Conservation (phyloP, 2,329 filamentous ascomycete genomes). For the Lasiodiplodia sp. region DNA sequence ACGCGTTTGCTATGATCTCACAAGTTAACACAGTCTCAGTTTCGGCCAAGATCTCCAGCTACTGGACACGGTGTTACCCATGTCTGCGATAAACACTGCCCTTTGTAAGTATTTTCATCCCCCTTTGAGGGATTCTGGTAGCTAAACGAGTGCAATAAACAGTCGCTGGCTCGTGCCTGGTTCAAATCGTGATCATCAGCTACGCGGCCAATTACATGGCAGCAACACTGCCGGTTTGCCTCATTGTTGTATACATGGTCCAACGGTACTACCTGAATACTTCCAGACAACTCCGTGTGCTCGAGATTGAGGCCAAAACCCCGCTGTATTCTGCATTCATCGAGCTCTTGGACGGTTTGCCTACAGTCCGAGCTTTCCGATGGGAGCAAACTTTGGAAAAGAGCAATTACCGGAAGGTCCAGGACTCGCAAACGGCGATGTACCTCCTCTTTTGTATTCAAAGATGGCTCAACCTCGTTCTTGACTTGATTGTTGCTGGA, state of each 20-base stretch:
- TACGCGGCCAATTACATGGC: slow-evolving; percentile 45
- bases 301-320: slow-evolving; percentile 61
- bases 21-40: slow-evolving; percentile 44
- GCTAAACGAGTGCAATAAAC: slow-evolving; percentile 36
- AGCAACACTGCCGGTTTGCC: slow-evolving; percentile 46
- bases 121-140: slow-evolving; percentile 38
- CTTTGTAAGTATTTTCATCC: too few relatives aligned
- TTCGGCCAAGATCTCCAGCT: slow-evolving; percentile 57
- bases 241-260: slow-evolving; percentile 49
- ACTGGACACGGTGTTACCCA: slow-evolving; percentile 54
- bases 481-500: slow-evolving; percentile 50
- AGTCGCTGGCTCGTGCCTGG: slow-evolving; percentile 43
- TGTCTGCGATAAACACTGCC: too few relatives aligned
- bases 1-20: slow-evolving; percentile 42
- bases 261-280: slow-evolving; percentile 58
- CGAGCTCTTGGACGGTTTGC: slow-evolving; percentile 57
- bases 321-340: slow-evolving; percentile 61
- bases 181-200: too few relatives aligned
- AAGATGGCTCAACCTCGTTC: slow-evolving; percentile 52
- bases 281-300: slow-evolving; percentile 57
- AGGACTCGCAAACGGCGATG: slow-evolving; percentile 52
- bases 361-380: slow-evolving; percentile 60
- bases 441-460: slow-evolving; percentile 56
- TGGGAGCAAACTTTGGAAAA: slow-evolving; percentile 52
- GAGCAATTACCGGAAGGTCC: slow-evolving; percentile 49